Evolutionary conservation across 2,329 filamentous ascomycete species (phyloP).

Genomic region (Ciborinia camelliae): DNA sequence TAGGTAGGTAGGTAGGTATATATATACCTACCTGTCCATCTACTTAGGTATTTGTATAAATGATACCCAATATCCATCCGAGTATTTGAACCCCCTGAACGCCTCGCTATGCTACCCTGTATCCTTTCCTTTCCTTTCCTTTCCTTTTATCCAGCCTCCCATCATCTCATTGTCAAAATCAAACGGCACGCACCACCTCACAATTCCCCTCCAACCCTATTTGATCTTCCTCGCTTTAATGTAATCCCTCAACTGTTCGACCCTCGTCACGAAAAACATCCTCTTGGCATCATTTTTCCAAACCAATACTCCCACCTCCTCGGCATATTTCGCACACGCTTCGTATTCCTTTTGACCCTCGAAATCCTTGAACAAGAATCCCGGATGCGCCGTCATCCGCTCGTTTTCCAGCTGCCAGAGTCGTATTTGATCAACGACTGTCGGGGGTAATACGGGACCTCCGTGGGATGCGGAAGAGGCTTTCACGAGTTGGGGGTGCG

Average conservation of each 20-base stretch:
- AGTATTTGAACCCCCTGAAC: background rate
- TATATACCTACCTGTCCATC: no score
- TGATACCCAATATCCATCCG: background rate
- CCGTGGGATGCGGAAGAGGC: constrained; percentile 40
- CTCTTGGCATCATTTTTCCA: constrained; percentile 79
- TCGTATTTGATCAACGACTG: constrained; percentile 94
- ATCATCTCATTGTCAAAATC: no score
- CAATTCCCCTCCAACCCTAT: constrained; percentile 15
- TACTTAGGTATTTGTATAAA: background rate
- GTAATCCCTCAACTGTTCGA: constrained; percentile 84
- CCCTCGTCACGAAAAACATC: constrained; percentile 87
- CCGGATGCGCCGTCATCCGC: constrained; percentile 77
- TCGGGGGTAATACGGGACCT: constrained; percentile 77
- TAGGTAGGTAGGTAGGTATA: background rate
- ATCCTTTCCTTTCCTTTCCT: background rate
- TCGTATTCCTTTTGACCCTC: constrained; percentile 66
- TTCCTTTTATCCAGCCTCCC: no score
- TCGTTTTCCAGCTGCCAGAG: constrained; percentile 98
- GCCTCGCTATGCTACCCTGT: constrained; percentile 13
- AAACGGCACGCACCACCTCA: no score
- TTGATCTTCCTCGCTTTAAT: constrained; percentile 62
- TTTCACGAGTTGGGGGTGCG: constrained; percentile 85
- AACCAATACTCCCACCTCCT: constrained; percentile 83
- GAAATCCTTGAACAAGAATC: constrained; percentile 90
- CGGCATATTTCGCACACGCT: constrained; percentile 71